phyloP scores from a whole-genome alignment of 2,329 filamentous ascomycete genomes.

The Diaporthe australafricana region DNA sequence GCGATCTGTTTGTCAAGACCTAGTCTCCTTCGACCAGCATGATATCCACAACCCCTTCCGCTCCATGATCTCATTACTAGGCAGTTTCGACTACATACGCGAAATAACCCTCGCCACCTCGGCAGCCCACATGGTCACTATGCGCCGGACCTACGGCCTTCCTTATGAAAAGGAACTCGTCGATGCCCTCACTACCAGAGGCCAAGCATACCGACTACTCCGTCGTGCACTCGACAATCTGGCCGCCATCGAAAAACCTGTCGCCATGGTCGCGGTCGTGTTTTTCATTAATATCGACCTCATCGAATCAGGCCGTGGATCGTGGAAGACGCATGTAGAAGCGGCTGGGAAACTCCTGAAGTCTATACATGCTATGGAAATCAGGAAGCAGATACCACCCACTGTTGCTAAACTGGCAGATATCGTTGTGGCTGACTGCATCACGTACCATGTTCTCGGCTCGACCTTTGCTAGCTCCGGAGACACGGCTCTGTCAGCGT shows the following conservation, averaged over 20 bases:
- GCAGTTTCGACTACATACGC: conserved; percentile 54
- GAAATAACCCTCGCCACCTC: conserved; percentile 61
- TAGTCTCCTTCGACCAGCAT: conserved; percentile 59
- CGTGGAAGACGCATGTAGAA: conserved; percentile 52
- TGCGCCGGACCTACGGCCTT: conserved; percentile 49
- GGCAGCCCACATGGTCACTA: conserved; percentile 60
- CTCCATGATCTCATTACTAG: conserved; percentile 55
- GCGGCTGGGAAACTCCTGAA: conserved; percentile 58
- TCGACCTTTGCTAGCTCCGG: conserved; percentile 53
- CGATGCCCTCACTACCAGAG: conserved; percentile 59
- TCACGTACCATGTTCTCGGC: conserved; percentile 60
- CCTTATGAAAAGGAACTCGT: conserved; percentile 46
- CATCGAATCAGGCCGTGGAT: conserved; percentile 46
- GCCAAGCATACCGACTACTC: conserved; percentile 57
- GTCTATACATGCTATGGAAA: conserved; percentile 45
- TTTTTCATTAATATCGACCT: conserved; percentile 64
- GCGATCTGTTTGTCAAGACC: conserved; percentile 63
- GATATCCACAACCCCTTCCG: conserved; percentile 58
- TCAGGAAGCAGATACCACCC: not conserved
- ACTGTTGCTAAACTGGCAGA: conserved; percentile 53
- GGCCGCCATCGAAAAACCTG: conserved; percentile 47
- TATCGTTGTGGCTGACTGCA: conserved; percentile 60
- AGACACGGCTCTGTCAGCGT: conserved; percentile 44
- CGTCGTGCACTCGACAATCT: conserved; percentile 53
- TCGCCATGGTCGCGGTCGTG: conserved; percentile 57